Evolutionary conservation across 805 yeast species (phyloP), one percentile per base, ranked within the genome.

Genomic region (Myxozyma lipomycoides): DNA sequence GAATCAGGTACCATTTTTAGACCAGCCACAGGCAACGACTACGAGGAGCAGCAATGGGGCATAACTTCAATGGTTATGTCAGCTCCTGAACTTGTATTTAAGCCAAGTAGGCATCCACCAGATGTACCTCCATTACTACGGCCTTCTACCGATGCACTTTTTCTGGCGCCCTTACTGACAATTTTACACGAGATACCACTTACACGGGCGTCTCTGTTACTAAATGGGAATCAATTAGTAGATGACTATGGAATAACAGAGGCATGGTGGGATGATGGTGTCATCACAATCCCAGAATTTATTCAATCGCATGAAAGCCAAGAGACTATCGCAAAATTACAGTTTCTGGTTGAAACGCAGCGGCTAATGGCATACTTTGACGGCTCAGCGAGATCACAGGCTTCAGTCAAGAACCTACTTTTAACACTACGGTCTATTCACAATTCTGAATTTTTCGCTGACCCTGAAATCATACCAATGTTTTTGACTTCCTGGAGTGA

Each of bases 351-450:
- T 5, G 70, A 66, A 46, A 37, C 55, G 1, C 70, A 67, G 44
- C 51, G 67, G 15, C 40, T 62, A 12, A 55, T 65, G 52, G 70
- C 70, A 2, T 64, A 61, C 49, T 46, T 67, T 24, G 67, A 65
- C 28, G 18, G 23, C 25, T 58, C 69, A 0, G 38, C 44, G 18
- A 51, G 68, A 12, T 56, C 66, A 1, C 54, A 43, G 43, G 63
- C 64, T 17, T 45, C 51, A 22, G 35, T 56, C 21, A 50, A 53
- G 25, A 49, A 42, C 23, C 22, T 59, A 7, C 46, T 30, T 4
- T 12, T 18, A 17, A 45, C 53, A 6, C 21, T 45, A n/a, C 10
- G 47, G 3, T 28, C 26, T 4, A 19, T 42, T 17, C 40, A 37
- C 10, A 39, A 42, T 26, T 23, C 45, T 7, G 50, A 45, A 23